These are phyloP conservation scores for Lichtheimia hyalospora DNA, from an alignment of 371 early-diverging fungal species.

Conservation along the genomic window DNA sequence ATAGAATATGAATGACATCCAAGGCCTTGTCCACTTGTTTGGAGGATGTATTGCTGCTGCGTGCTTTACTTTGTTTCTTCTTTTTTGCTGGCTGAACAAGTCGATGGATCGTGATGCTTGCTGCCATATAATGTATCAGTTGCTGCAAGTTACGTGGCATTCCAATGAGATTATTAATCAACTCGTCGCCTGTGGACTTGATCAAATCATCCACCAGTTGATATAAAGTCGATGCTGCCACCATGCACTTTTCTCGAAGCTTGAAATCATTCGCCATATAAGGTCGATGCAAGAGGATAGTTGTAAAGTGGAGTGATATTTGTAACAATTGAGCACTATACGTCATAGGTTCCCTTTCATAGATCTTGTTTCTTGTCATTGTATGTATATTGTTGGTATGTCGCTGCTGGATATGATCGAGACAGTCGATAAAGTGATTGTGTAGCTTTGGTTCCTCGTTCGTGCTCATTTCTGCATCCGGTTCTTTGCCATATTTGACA, in stretches of 20 bases:
- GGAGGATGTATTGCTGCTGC: background rate
- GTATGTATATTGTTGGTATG: background rate
- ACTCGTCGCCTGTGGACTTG: no score
- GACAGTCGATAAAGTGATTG: background rate
- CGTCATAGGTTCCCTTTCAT: background rate
- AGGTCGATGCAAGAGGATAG: conserved; percentile 13
- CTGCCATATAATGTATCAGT: conserved; percentile 35
- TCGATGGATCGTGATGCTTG: conserved; percentile 29
- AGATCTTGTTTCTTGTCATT: no score
- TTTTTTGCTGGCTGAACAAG: background rate
- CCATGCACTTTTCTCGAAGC: conserved; percentile 17
- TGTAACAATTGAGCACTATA: conserved; percentile 2
- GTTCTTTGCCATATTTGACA: conserved; percentile 1
- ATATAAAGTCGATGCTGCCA: conserved; percentile 11
- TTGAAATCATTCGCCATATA: background rate
- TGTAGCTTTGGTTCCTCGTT: background rate
- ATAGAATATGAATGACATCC: background rate
- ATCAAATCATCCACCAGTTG: no score
- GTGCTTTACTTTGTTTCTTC: no score
- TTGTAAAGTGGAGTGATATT: conserved; percentile 12
- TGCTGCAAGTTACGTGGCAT: conserved; percentile 34
- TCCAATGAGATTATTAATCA: no score
- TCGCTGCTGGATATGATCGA: background rate
- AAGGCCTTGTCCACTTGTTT: background rate
- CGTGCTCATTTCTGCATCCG: background rate